A percentile compares a stretch with the other conserved stretches of the same genome.
Evolutionary conservation across 2,329 filamentous ascomycete genomes (phyloP).

Genomic region (Fusarium proliferatum): DNA sequence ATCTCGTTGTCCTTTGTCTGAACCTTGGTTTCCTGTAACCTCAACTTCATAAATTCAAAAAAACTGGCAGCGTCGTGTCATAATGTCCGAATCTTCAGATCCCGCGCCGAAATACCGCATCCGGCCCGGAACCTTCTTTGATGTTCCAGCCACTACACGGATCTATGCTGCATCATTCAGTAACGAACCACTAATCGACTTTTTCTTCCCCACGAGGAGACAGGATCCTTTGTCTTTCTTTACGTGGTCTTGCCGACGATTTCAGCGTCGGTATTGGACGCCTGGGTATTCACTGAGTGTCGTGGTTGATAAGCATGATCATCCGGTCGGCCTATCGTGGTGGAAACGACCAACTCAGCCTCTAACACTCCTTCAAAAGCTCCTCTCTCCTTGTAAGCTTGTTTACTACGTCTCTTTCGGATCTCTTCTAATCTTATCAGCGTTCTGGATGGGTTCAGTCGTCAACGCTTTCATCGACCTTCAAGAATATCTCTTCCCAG

Average conservation of each 20-base stretch:
- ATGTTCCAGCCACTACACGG: background rate
- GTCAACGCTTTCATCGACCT: background rate
- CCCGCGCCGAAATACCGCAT: conserved; percentile 2
- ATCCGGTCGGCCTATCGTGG: conserved; percentile 6
- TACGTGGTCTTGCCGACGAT: background rate
- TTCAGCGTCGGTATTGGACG: conserved; percentile 10
- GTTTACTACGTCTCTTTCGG: accelerated
- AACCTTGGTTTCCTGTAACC: accelerated
- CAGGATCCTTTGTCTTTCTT: background rate
- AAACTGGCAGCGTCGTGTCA: background rate
- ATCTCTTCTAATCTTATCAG: background rate
- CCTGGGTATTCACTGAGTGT: conserved; percentile 7
- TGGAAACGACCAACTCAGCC: background rate
- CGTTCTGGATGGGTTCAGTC: background rate
- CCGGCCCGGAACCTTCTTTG: background rate
- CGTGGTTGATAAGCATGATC: background rate
- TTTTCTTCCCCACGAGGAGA: background rate
- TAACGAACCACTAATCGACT: conserved; percentile 1
- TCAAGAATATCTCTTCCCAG: background rate
- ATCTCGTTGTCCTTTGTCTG: too few relatives aligned
- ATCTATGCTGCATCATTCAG: conserved; percentile 4
- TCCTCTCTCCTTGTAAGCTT: background rate
- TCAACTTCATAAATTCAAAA: too few relatives aligned
- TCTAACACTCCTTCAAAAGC: background rate
- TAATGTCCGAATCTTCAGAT: background rate